Conservation (phyloP, 129 eudicot species). For the Artemisia tridentata region DNA sequence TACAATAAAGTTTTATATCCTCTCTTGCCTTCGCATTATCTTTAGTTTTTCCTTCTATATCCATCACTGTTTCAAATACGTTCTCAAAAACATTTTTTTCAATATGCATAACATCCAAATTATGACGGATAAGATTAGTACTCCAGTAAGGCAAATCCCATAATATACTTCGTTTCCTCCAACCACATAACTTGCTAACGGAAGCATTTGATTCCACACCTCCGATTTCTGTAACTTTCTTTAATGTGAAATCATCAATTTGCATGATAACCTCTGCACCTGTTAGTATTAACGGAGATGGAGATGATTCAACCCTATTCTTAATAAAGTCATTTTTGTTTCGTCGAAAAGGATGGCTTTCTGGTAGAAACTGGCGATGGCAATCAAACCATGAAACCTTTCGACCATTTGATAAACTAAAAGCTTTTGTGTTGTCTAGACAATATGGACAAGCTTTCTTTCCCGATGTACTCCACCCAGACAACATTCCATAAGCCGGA, state of each 20-base stretch:
- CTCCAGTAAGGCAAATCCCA: too few relatives aligned
- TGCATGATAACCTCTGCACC: constrained; percentile 13
- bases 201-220: too few relatives aligned
- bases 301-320: neutral
- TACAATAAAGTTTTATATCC: too few relatives aligned
- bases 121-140: too few relatives aligned
- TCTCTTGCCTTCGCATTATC: too few relatives aligned
- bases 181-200: too few relatives aligned
- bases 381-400: constrained; percentile 22
- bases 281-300: neutral
- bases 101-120: too few relatives aligned
- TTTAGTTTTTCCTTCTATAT: too few relatives aligned
- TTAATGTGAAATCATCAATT: constrained; percentile 17
- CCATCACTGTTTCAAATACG: too few relatives aligned
- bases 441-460: neutral
- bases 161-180: too few relatives aligned
- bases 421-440: neutral
- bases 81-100: too few relatives aligned
- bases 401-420: neutral
- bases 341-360: neutral
- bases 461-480: neutral
- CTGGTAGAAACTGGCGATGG: constrained; percentile 17
- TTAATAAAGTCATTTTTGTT: neutral
- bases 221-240: neutral
- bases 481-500: neutral